Base-by-base conservation (phyloP, 345 rosid genomes). In the Gossypium bickii region DNA sequence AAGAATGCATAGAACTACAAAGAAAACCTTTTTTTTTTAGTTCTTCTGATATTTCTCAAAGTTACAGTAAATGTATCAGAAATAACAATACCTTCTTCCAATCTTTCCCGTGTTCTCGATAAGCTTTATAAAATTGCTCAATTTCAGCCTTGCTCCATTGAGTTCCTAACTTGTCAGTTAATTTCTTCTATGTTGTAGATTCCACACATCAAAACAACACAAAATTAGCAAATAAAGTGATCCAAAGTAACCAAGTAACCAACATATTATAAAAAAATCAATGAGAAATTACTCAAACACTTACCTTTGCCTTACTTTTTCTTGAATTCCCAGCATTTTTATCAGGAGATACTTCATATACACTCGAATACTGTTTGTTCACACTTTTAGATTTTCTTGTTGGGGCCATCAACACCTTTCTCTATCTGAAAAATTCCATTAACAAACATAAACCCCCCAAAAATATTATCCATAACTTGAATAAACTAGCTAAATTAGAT, bases 121-220 rank as follows among this genome's bases (percentile, higher is more conserved):
- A 96, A 51, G 93, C 92, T 72, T 87, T 93, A 80, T 96, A 96
- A 85, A 96, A 96, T 57, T 86, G 87, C 80, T 88, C 90, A 44
- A 93, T 93, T 82, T 96, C 99, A n/a, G 58, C 82, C 82, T 85
- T 86, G 75, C 84, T 89, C 99, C 99, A 96, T 61, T 92, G 97
- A 76, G 95, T 85, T 71, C 99, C 99, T 70, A 93, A 80, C 85
- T 89, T 92, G 65, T 92, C 94, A 74, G 97, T 75, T 75, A 89
- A 80, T 75, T 92, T 95, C 85, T 82, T 89, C 89, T 92, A 87
- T 43, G 71, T 2, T 45, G 73, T n/a, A 67, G 77, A 9, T 56
- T 79, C 72, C 68, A 60, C 56, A 72, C 18, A 78, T 34, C 12
- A 22, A 63, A 82, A 74, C n/a, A 67, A 59, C 44, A 71, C 52